Conservation (phyloP, 345 rosid species). For the Reutealis trisperma region DNA sequence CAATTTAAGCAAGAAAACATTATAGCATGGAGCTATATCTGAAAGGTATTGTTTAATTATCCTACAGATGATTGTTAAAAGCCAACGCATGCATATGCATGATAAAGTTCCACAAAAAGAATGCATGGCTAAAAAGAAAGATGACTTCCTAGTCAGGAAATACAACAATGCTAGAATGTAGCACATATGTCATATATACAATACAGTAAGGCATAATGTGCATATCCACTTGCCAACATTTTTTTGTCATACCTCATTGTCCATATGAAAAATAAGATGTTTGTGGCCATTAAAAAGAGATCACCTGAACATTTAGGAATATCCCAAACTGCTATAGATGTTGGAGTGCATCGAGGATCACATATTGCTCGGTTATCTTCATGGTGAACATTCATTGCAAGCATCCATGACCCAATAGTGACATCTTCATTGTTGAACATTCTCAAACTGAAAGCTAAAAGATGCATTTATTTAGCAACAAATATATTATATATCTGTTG, state of each 20-base stretch:
- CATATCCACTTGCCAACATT: background rate
- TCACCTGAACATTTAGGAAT: conserved; percentile 89
- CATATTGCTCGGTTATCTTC: conserved; percentile 79
- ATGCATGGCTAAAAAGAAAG: background rate
- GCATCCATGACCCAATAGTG: conserved; percentile 94
- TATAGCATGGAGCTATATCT: background rate
- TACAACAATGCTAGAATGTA: no score
- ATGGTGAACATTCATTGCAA: conserved; percentile 75
- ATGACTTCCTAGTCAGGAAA: no score
- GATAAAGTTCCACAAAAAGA: background rate
- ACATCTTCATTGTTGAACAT: conserved; percentile 93
- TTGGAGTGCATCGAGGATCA: conserved; percentile 71
- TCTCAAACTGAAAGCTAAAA: conserved; percentile 57
- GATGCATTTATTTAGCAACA: conserved; percentile 3
- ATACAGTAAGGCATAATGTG: no score
- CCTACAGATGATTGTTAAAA: background rate
- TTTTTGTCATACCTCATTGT: background rate
- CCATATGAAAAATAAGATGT: background rate
- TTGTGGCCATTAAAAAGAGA: background rate
- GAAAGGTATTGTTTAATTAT: background rate
- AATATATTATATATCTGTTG: background rate
- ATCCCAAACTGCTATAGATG: conserved; percentile 86
- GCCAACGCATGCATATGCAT: background rate
- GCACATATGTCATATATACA: no score
- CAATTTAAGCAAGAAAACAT: background rate